Conservation (phyloP, 768 basidiomycete genomes). For the Podaxis sp. region DNA sequence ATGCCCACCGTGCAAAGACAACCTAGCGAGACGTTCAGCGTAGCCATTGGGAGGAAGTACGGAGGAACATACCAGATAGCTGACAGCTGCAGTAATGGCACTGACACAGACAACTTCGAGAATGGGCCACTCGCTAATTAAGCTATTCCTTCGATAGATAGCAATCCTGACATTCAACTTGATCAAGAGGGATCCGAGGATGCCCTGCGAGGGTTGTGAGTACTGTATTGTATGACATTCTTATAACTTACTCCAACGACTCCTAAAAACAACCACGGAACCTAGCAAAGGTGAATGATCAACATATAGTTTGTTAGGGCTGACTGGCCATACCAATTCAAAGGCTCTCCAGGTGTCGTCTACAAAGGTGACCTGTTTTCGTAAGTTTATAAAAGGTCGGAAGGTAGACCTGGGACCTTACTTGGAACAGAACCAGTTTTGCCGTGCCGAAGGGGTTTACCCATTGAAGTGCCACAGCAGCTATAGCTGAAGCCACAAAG, state of each 20-base stretch:
- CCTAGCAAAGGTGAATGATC: slow-evolving; percentile 28
- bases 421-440: slow-evolving; percentile 78
- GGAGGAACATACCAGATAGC: slow-evolving; percentile 49
- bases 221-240: slow-evolving; percentile 1
- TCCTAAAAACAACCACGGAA: slow-evolving; percentile 66
- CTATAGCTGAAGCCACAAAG: slow-evolving; percentile 87
- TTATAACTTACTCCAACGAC: slow-evolving; percentile 49
- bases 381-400: neutral
- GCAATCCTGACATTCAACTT: slow-evolving; percentile 62
- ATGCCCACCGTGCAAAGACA: slow-evolving; percentile 54
- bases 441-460: slow-evolving; percentile 84
- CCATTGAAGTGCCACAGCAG: slow-evolving; percentile 79
- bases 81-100: slow-evolving; percentile 65
- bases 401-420: slow-evolving; percentile 19
- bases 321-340: slow-evolving; percentile 47
- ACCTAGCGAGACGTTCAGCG: slow-evolving; percentile 33
- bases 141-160: slow-evolving; percentile 53
- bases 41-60: neutral
- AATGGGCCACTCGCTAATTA: slow-evolving; percentile 56
- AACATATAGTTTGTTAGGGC: neutral
- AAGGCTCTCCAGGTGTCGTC: slow-evolving; percentile 67
- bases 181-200: slow-evolving; percentile 63
- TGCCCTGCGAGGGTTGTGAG: slow-evolving; percentile 38
- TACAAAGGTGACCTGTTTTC: slow-evolving; percentile 48
- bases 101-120: slow-evolving; percentile 59